Evolutionary conservation across 495 filamentous ascomycete genomes (phyloP).

Genomic region (Podospora bellae-mahoneyi): DNA sequence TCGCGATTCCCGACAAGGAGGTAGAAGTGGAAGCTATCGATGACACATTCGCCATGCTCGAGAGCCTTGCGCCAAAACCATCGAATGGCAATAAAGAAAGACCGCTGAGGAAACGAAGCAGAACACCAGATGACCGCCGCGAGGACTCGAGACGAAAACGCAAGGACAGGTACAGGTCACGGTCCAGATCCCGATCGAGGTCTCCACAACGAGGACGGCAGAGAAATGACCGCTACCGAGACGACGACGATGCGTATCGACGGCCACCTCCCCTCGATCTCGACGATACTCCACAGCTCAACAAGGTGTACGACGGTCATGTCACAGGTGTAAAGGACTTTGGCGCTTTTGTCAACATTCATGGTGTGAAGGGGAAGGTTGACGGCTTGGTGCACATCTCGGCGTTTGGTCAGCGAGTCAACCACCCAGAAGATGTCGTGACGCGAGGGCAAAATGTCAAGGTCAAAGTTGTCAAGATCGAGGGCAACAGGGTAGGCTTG

Average conservation of each 20-base stretch:
- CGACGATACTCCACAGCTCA: slow-evolving; percentile 75
- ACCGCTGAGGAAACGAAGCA: slow-evolving; percentile 62
- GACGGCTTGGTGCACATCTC: slow-evolving; percentile 97
- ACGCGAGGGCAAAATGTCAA: slow-evolving; percentile 79
- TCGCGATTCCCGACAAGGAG: slow-evolving; percentile 82
- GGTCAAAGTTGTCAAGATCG: slow-evolving; percentile 87
- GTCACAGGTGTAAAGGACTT: slow-evolving; percentile 94
- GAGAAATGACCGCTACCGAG: slow-evolving; percentile 51
- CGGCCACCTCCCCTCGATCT: slow-evolving; percentile 69
- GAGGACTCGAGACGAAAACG: slow-evolving; percentile 51
- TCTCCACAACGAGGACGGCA: slow-evolving; percentile 50
- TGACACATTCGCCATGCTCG: slow-evolving; percentile 88
- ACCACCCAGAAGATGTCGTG: slow-evolving; percentile 86
- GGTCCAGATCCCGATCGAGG: slow-evolving; percentile 55
- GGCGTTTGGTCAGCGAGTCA: slow-evolving; percentile 84
- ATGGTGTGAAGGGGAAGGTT: slow-evolving; percentile 79
- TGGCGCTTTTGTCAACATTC: slow-evolving; percentile 91
- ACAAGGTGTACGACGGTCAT: slow-evolving; percentile 86
- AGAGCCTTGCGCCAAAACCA: slow-evolving; percentile 72
- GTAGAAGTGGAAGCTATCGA: slow-evolving; percentile 62
- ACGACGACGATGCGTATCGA: slow-evolving; percentile 66
- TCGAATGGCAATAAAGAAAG: slow-evolving; percentile 37
- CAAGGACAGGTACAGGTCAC: slow-evolving; percentile 46
- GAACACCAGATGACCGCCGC: slow-evolving; percentile 59
- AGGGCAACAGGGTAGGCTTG: slow-evolving; percentile 73